phyloP scores from a whole-genome alignment of 768 basidiomycete species.

The Russula olivacea region DNA sequence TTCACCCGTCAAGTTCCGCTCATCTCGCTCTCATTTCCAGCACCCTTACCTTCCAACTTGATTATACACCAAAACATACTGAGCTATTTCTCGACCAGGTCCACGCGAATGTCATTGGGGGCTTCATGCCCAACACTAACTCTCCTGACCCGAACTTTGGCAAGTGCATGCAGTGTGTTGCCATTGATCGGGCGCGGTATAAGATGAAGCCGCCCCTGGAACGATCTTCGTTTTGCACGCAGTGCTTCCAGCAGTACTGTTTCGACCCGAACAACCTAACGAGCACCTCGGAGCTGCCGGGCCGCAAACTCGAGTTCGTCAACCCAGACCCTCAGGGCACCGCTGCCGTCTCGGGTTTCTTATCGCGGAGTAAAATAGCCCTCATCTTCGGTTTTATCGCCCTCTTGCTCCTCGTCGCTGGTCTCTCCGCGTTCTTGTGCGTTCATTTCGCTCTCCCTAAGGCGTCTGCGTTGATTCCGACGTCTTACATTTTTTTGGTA shows the following conservation, averaged over 20 bases:
- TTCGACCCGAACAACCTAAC: slow-evolving; percentile 29
- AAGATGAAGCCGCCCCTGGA: slow-evolving; percentile 16
- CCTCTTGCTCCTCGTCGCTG: slow-evolving; percentile 37
- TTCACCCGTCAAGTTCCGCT: background rate
- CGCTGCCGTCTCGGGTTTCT: slow-evolving; percentile 38
- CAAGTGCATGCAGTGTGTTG: slow-evolving; percentile 65
- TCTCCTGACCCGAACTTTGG: slow-evolving; percentile 51
- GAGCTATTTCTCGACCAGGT: slow-evolving; percentile 58
- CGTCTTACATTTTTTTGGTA: background rate
- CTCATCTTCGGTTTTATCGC: slow-evolving; percentile 46
- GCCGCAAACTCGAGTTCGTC: slow-evolving; percentile 41
- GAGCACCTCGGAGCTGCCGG: slow-evolving; percentile 29
- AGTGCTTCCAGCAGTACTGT: slow-evolving; percentile 32
- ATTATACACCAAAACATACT: slow-evolving; percentile 51
- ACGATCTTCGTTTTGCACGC: slow-evolving; percentile 28
- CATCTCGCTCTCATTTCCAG: slow-evolving; percentile 32
- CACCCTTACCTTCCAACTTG: slow-evolving; percentile 52
- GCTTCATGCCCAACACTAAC: slow-evolving; percentile 56
- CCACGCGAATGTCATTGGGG: slow-evolving; percentile 47
- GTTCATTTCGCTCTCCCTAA: slow-evolving; percentile 9
- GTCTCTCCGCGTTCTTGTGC: slow-evolving; percentile 35
- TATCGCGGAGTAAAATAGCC: slow-evolving; percentile 40
- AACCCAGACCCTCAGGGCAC: slow-evolving; percentile 54
- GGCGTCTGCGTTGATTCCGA: background rate
- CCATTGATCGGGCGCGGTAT: slow-evolving; percentile 39